Evolutionary conservation across 345 rosid species (phyloP).

Genomic region (Luvunga scandens): DNA sequence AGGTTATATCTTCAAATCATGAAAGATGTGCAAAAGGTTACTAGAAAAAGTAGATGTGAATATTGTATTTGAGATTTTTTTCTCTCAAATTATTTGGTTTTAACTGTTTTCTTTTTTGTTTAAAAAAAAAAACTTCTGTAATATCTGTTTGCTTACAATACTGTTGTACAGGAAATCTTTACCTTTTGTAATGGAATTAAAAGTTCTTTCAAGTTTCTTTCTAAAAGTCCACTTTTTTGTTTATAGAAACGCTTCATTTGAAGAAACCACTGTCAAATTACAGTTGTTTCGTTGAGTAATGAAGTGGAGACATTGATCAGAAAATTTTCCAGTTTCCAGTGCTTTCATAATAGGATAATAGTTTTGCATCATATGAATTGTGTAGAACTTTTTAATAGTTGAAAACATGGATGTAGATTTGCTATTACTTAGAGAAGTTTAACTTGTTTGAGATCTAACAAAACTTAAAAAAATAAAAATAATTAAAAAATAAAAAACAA

Average conservation of each 20-base stretch:
- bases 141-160: neutral
- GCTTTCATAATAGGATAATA: neutral
- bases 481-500: neutral
- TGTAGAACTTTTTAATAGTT: neutral
- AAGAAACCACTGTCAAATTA: neutral
- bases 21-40: neutral
- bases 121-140: neutral
- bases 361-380: neutral
- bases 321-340: slow-evolving; percentile 5
- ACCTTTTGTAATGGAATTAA: neutral
- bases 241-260: neutral
- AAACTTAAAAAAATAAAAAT: neutral
- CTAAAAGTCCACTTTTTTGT: neutral
- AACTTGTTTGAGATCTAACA: neutral
- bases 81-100: too few species aligned
- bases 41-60: neutral
- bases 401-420: neutral
- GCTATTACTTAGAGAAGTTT: neutral
- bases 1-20: too few species aligned
- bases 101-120: too few species aligned
- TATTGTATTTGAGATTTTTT: neutral
- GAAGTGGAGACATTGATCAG: neutral
- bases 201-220: neutral
- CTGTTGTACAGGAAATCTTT: neutral
- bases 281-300: neutral